Conservation (phyloP, 495 filamentous ascomycete genomes). For the Chaetomium tenue region DNA sequence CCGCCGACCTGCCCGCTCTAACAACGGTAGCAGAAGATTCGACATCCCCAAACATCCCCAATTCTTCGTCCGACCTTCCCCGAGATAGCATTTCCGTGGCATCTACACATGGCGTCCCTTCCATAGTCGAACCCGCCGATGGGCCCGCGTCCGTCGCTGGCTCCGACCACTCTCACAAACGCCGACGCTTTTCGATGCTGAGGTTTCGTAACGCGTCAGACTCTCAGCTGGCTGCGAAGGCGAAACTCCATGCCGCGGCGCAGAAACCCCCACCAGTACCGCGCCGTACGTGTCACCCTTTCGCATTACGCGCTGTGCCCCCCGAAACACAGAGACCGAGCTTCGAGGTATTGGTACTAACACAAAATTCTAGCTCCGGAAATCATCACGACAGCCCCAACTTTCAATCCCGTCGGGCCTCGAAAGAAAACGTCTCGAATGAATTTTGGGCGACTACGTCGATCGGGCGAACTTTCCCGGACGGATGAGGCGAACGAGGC, state of each 20-base stretch:
- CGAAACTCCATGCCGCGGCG: conserved; percentile 65
- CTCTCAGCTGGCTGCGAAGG: conserved; percentile 77
- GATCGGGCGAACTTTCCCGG: conserved; percentile 45
- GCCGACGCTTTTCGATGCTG: conserved; percentile 82
- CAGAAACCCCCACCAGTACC: conserved; percentile 67
- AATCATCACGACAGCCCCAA: conserved; percentile 92
- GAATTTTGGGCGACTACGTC: conserved; percentile 47
- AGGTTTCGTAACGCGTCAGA: conserved; percentile 92
- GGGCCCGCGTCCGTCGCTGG: conserved; percentile 40
- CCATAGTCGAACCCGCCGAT: conserved; percentile 36
- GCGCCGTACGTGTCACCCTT: conserved; percentile 54
- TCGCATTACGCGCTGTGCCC: conserved; percentile 17
- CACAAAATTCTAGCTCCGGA: conserved; percentile 61
- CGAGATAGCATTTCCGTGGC: conserved; percentile 28
- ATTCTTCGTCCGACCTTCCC: conserved; percentile 23
- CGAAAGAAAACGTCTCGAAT: conserved; percentile 55
- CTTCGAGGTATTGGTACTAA: conserved; percentile 20
- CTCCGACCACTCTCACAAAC: conserved; percentile 50
- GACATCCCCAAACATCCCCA: conserved; percentile 19
- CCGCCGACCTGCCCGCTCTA: conserved; percentile 30
- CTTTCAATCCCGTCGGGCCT: conserved; percentile 55
- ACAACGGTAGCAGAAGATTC: conserved; percentile 28
- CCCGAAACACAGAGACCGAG: conserved; percentile 6
- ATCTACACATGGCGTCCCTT: conserved; percentile 27
- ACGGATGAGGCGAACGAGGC: conserved; percentile 34